Percentiles rank a stretch among this genome's conserved stretches.
Conservation (phyloP, 805 yeast genomes). For the Saturnispora kantuleensis region DNA sequence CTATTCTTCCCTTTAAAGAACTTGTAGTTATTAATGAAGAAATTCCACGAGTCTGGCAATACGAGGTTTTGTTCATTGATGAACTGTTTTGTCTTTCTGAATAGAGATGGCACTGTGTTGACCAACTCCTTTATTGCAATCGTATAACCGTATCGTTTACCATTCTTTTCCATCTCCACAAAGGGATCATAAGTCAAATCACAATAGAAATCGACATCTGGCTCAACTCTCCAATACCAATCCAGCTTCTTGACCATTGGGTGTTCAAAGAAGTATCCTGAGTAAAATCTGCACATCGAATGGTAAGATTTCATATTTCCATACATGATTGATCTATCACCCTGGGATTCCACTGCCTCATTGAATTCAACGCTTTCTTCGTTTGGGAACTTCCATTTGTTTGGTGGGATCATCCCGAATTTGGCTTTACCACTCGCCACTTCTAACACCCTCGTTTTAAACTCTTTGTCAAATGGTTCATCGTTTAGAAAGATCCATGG, state of each 20-base stretch:
- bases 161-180: slow-evolving; percentile 55
- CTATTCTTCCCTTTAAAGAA: slow-evolving; percentile 27
- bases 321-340: slow-evolving; percentile 75
- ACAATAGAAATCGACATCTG: slow-evolving; percentile 82
- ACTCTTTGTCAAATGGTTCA: slow-evolving; percentile 58
- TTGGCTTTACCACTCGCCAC: slow-evolving; percentile 53
- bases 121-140: slow-evolving; percentile 68
- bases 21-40: slow-evolving; percentile 41
- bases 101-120: slow-evolving; percentile 75
- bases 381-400: slow-evolving; percentile 65
- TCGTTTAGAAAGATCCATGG: slow-evolving; percentile 90
- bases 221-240: slow-evolving; percentile 97
- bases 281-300: slow-evolving; percentile 89
- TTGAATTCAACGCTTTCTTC: slow-evolving; percentile 30
- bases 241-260: slow-evolving; percentile 59
- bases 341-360: slow-evolving; percentile 61
- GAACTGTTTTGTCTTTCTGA: slow-evolving; percentile 60
- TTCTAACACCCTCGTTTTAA: slow-evolving; percentile 40
- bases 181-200: slow-evolving; percentile 92
- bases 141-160: slow-evolving; percentile 79
- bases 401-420: slow-evolving; percentile 55
- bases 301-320: slow-evolving; percentile 80
- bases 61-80: slow-evolving; percentile 37
- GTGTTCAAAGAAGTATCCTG: slow-evolving; percentile 76
- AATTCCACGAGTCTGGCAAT: slow-evolving; percentile 59